phyloP scores from a whole-genome alignment of 352 stramenopile species.

The Pythium periplocum region DNA sequence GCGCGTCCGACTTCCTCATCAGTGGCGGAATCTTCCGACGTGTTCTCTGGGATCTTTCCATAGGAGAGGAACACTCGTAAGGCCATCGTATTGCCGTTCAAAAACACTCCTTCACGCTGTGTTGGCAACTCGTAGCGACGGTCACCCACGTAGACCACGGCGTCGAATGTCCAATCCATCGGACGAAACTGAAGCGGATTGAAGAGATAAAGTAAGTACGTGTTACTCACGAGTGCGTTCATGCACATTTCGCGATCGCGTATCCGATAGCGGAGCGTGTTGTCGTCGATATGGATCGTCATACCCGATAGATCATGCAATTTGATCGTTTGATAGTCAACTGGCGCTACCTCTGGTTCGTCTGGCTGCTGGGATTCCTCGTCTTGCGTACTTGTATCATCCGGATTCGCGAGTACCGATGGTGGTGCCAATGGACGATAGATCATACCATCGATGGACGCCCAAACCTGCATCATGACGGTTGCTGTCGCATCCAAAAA shows the following conservation, averaged over 20 bases:
- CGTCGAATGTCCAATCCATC: conserved; percentile 79
- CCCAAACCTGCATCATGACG: conserved; percentile 87
- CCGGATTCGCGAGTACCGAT: conserved; percentile 28
- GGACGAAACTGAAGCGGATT: conserved; percentile 78
- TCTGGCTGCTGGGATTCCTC: not conserved
- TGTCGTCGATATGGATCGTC: conserved; percentile 83
- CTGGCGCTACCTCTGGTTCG: not conserved
- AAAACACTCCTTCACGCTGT: conserved; percentile 74
- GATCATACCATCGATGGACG: conserved; percentile 74
- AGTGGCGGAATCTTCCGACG: conserved; percentile 13
- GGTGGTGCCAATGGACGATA: conserved; percentile 72
- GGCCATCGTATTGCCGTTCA: conserved; percentile 66
- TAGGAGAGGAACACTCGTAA: conserved; percentile 84
- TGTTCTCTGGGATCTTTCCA: conserved; percentile 49
- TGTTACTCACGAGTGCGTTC: conserved; percentile 81
- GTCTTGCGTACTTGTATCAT: not conserved
- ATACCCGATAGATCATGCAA: conserved; percentile 83
- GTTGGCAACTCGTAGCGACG: conserved; percentile 39
- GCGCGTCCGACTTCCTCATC: conserved; percentile 3
- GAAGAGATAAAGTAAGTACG: conserved; percentile 86
- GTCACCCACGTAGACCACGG: conserved; percentile 52
- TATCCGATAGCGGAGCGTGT: conserved; percentile 72
- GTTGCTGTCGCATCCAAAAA: conserved; percentile 54
- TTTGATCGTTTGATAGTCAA: conserved; percentile 41
- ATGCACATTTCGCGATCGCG: conserved; percentile 55